Evolutionary conservation across 306 rosid genomes (phyloP).

Genomic region (Vigna hirtella): DNA sequence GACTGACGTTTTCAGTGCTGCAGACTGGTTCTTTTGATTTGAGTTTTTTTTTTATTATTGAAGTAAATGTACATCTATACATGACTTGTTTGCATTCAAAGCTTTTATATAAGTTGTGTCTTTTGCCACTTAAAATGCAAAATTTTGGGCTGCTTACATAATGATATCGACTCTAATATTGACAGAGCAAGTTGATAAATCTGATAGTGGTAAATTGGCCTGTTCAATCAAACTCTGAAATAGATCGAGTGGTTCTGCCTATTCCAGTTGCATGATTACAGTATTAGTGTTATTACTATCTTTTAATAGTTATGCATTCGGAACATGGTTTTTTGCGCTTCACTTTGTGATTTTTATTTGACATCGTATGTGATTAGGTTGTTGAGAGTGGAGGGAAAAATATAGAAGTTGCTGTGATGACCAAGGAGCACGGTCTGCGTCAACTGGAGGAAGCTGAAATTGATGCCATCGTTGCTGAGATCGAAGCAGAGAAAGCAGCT

Average conservation of each 20-base stretch:
- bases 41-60: no score
- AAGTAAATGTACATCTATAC: not conserved
- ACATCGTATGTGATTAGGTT: slow-evolving; percentile 61
- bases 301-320: slow-evolving; percentile 1
- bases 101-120: not conserved
- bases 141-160: not conserved
- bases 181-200: slow-evolving; percentile 11
- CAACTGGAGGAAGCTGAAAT: slow-evolving; percentile 98
- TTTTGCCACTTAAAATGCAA: not conserved
- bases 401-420: slow-evolving; percentile 98
- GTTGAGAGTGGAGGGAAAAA: slow-evolving; percentile 99
- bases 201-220: slow-evolving; percentile 13
- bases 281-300: not conserved
- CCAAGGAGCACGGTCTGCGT: slow-evolving; percentile 76
- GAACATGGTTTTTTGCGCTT: slow-evolving; percentile 18
- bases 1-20: slow-evolving; percentile 9
- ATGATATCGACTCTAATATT: not conserved
- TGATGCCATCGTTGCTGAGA: slow-evolving; percentile 90
- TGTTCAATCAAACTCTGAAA: not conserved
- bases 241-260: slow-evolving; percentile 21
- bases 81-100: slow-evolving; percentile 17
- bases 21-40: no score
- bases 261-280: slow-evolving; percentile 4
- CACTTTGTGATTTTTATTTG: slow-evolving; percentile 25
- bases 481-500: slow-evolving; percentile 96